Conservation (phyloP, 192 early-diverging fungal genomes). For the Coemansia sp. region DNA sequence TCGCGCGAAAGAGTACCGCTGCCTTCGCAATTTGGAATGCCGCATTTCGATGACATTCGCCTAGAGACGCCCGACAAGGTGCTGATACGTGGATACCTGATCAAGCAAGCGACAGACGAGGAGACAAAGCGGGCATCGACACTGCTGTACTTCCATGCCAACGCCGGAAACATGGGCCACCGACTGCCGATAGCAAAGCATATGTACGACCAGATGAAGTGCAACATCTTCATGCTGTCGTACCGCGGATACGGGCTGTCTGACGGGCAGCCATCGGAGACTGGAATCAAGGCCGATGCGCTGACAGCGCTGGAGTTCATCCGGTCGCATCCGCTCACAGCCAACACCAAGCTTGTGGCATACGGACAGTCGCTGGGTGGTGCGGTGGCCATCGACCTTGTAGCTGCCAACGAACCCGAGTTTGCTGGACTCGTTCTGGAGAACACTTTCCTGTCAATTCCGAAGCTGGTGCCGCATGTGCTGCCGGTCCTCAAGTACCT, state of each 20-base stretch:
- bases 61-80: slow-evolving; percentile 82
- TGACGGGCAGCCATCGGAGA: slow-evolving; percentile 83
- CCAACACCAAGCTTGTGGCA: slow-evolving; percentile 76
- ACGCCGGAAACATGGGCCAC: slow-evolving; percentile 99
- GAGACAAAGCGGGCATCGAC: slow-evolving; percentile 65
- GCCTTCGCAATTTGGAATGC: slow-evolving; percentile 68
- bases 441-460: slow-evolving; percentile 91
- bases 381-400: slow-evolving; percentile 89
- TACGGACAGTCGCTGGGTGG: slow-evolving; percentile 98
- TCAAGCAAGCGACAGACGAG: slow-evolving; percentile 59
- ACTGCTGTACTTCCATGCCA: slow-evolving; percentile 91
- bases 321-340: slow-evolving; percentile 67
- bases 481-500: slow-evolving; percentile 73
- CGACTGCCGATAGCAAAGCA: slow-evolving; percentile 86
- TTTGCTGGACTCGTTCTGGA: slow-evolving; percentile 87
- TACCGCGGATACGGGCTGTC: slow-evolving; percentile 95
- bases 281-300: slow-evolving; percentile 85
- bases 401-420: slow-evolving; percentile 70
- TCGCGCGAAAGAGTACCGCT: slow-evolving; percentile 56
- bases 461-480: slow-evolving; percentile 83
- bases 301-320: slow-evolving; percentile 86
- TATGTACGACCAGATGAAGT: slow-evolving; percentile 62
- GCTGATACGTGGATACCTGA: slow-evolving; percentile 76
- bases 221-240: slow-evolving; percentile 97
- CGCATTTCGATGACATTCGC: slow-evolving; percentile 67